phyloP scores from a whole-genome alignment of 108 stramenopile genomes.

The Skeletonema grethae region DNA sequence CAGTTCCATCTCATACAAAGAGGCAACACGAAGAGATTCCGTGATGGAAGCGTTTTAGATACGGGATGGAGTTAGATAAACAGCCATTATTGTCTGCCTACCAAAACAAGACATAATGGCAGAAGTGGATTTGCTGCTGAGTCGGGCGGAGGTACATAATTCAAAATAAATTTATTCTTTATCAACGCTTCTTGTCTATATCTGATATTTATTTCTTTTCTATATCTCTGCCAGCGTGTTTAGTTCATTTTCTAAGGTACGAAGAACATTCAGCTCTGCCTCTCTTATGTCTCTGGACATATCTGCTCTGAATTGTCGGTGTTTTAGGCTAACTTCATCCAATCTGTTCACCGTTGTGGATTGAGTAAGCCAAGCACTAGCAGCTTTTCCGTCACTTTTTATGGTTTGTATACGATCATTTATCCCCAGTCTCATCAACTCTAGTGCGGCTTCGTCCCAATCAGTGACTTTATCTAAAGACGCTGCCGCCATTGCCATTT shows the following conservation, averaged over 20 bases:
- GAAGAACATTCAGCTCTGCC: conserved; percentile 42
- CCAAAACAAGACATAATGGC: too few relatives aligned
- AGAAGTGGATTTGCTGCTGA: too few relatives aligned
- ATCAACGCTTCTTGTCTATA: neutral
- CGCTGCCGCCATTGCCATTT: conserved; percentile 43
- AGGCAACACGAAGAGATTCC: neutral
- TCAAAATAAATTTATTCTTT: too few relatives aligned
- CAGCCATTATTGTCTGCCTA: too few relatives aligned
- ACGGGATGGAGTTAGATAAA: too few relatives aligned
- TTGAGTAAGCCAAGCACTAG: conserved; percentile 36
- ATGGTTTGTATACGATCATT: conserved; percentile 34
- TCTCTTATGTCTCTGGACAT: conserved; percentile 33
- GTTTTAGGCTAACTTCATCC: conserved; percentile 5
- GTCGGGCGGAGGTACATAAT: too few relatives aligned
- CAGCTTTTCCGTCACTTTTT: conserved; percentile 18
- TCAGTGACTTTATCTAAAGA: conserved; percentile 21
- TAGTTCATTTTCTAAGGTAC: conserved; percentile 3
- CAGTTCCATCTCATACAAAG: neutral
- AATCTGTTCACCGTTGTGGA: neutral
- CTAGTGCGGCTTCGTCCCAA: conserved; percentile 31
- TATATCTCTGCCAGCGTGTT: neutral
- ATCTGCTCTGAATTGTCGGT: conserved; percentile 18
- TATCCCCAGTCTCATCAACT: conserved; percentile 31
- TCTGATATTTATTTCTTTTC: too few relatives aligned
- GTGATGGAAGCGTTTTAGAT: neutral